Base-by-base conservation (phyloP, 2,329 filamentous ascomycete genomes). In the Penicillium brevicompactum region DNA sequence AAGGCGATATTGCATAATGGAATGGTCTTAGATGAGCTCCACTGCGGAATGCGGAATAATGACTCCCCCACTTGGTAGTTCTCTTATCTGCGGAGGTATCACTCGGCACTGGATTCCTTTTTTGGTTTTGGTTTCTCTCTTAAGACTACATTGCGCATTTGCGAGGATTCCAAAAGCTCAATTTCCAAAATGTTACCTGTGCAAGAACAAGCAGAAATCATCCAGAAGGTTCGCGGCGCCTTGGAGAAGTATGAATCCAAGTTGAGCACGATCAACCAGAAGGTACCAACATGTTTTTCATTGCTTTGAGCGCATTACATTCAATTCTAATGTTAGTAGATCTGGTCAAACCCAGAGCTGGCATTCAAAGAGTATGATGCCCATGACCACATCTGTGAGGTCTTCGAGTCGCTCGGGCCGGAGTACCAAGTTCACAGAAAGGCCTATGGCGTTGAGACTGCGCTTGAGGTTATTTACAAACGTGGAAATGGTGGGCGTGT, bases 401-500 rank as follows among this genome's bases (percentile, higher is more conserved):
- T 61, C 9, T 63, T 63, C 24, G 59, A 59, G 11, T 37, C 49
- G 1, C 54, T 63, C n/a, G 32, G 41, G 1, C 38, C n/a, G 2
- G 48, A 53, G 24, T 61, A 61, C 27, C 22, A 44, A 21, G 55
- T 63, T 18, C 51, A 56, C 8, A 52, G 52, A 14, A 50, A 59
- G 7, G 60, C 54, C 2, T 59, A 59, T 24, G 54, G 54, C 4
- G 16, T 63, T 24, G 27, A 40, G 1, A 61, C 59, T 1, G 58
- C 60, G 1, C 31, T 61, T 1, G 54, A 61, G 24, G 31, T 63
- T 13, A 52, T 11, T 21, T 55, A 57, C 24, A 56, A 37, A 2
- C 45, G 37, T 30, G 78, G 78, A 30, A 52, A 63, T 0, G 74
- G 74, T 13, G 66, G 68, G 0, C 54, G 60, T 8, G 55, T 62